Evolutionary conservation across 148 eudicot genomes (phyloP).

Genomic region (Rheum nobile): DNA sequence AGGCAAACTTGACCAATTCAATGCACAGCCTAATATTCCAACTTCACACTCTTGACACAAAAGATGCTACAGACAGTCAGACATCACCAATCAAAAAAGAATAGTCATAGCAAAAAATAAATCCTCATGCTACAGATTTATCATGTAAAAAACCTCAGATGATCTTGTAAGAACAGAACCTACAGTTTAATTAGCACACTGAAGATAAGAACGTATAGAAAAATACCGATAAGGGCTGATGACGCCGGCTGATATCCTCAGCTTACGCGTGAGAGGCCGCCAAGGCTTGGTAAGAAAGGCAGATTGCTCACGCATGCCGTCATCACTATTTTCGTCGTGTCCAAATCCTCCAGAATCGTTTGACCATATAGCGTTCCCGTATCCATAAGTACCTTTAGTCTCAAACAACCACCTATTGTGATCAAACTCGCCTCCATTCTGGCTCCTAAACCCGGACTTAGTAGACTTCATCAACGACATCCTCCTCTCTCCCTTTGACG

Average conservation of each 20-base stretch:
- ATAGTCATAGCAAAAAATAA: not conserved
- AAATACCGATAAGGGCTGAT: constrained; percentile 86
- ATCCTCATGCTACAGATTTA: not conserved
- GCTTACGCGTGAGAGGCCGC: constrained; percentile 92
- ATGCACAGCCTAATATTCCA: not conserved
- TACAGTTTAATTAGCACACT: not conserved
- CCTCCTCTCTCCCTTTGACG: constrained; percentile 65
- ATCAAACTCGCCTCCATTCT: constrained; percentile 61
- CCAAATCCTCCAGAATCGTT: constrained; percentile 36
- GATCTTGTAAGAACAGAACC: not conserved
- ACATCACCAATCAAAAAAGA: not conserved
- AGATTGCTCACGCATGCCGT: constrained; percentile 26
- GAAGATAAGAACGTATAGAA: not conserved
- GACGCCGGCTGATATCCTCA: constrained; percentile 76
- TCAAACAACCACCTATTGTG: constrained; percentile 93
- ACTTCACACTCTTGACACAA: not conserved
- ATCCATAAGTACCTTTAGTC: constrained; percentile 93
- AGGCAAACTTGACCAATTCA: not conserved
- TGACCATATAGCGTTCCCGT: constrained; percentile 97
- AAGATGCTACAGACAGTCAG: not conserved
- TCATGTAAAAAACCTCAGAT: not conserved
- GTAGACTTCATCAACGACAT: constrained; percentile 76
- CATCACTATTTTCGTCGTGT: constrained; percentile 28
- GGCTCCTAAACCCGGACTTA: constrained; percentile 58
- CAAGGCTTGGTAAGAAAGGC: constrained; percentile 76